Base-by-base conservation (phyloP, 2,329 filamentous ascomycete species). In the Pyrenophora teres region DNA sequence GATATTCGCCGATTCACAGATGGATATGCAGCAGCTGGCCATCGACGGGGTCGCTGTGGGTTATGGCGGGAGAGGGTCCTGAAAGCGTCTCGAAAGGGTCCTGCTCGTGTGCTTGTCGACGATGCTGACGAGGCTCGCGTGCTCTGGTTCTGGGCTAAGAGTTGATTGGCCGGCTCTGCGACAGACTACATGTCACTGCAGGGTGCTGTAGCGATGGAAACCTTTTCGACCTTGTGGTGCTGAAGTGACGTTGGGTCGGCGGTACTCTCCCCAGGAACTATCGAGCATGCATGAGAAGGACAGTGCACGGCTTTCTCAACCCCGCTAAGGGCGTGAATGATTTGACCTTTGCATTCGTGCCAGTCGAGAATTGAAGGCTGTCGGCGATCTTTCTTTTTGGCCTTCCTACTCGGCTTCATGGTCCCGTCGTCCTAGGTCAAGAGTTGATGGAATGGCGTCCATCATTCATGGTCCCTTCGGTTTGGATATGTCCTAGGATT, bases 71-170 rank as follows among this genome's bases (percentile, higher is more conserved):
- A 30, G 10, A 13, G 27, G 27, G 9, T 13, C 8, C 10, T 13
- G 4, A 30, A 30, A 13, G 27, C 7, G 9, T 9, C 10, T 30
- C 9, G 10, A 53, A 54, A 54, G 57, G 56, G 56, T 56, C 54
- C 31, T 64, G 56, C 50, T 68, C 60, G 64, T 61, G 63, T 64
- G 62, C 56, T 47, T 45, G 27, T 16, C 53, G 30, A 49, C 42
- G 27, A 52, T 30, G 57, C 52, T 62, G 46, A 54, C 49, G 55
- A 63, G 49, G 42, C 51, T 62, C 59, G 57, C 40, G 56, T 57
- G 59, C 51, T 50, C 27, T 15, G 13, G 36, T 56, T 49, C 53
- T 44, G 36, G 33, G 42, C 52, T 35, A 21, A 25, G 10, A 35
- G 33, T 51, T 55, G 44, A 54, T 56, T 55, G 50, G 56, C 46